Evolutionary conservation across 1,139 yeast species (phyloP).

Genomic region (Suhomyces panamericanus): DNA sequence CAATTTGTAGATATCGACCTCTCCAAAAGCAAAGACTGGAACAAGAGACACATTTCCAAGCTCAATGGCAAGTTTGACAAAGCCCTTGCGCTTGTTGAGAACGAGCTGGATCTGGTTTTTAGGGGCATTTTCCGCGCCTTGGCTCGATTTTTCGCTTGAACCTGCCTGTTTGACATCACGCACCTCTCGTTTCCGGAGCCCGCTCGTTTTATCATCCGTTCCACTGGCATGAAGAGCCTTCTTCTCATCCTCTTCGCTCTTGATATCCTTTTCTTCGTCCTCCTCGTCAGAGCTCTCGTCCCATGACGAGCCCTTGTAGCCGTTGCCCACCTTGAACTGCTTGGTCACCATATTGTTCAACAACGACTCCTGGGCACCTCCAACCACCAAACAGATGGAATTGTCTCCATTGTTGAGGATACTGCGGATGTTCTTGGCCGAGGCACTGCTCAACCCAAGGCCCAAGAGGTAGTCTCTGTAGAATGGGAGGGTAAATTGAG

Average conservation of each 20-base stretch:
- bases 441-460: conserved; percentile 84
- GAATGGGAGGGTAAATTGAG: conserved; percentile 85
- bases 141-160: background rate
- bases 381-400: conserved; percentile 86
- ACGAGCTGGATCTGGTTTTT: conserved; percentile 50
- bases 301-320: conserved; percentile 34
- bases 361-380: conserved; percentile 92
- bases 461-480: conserved; percentile 83
- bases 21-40: conserved; percentile 92
- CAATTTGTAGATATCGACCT: conserved; percentile 74
- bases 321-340: conserved; percentile 38
- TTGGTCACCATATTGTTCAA: conserved; percentile 46
- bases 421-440: conserved; percentile 67
- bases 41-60: conserved; percentile 77
- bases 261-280: background rate
- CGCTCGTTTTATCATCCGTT: too few relatives aligned
- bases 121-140: background rate
- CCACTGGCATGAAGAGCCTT: too few relatives aligned
- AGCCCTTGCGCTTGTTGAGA: conserved; percentile 79
- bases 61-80: conserved; percentile 81
- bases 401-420: conserved; percentile 63
- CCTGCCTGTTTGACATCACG: too few relatives aligned
- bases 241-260: too few relatives aligned
- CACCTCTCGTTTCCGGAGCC: too few relatives aligned
- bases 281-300: background rate